Base-by-base conservation (phyloP, 2,329 filamentous ascomycete genomes). In the Grosmannia huntii region DNA sequence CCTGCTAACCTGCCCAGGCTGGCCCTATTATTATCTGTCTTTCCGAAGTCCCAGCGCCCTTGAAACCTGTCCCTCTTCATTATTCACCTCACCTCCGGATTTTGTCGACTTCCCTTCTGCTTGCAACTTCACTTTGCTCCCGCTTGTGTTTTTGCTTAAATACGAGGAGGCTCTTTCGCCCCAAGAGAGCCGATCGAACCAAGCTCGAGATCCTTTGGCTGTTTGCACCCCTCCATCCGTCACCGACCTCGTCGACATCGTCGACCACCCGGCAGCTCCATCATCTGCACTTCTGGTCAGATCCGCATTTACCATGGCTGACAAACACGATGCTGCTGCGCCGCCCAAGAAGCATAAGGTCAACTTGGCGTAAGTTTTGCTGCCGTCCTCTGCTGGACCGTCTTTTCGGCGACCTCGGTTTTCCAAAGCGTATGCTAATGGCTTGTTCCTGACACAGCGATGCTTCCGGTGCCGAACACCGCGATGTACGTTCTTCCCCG, bases 381-480 rank as follows among this genome's bases (percentile, higher is more conserved):
- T 31, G 31, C 52, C 53, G 49, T 52, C 16, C 53, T 55, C 33
- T 48, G 19, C 19, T 5, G 41, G 19, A 9, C 38, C 41, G 16
- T n/a, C 41, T 44, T 12, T 14, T 25, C n/a, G 1, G 16, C 36
- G 4, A 49, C 55, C 44, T 36, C 3, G 3, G 7, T 19, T 7
- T 4, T 14, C 19, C 9, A 6, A n/a, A 9, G 31, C 31, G 11
- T 33, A 33, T 9, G 25, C 50, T 50, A 23, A 46, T 36, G 23
- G 5, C 57, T 49, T 66, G 58, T 57, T 56, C 16, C 58, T 19
- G 19, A 44, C 19, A n/a, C 66, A 96, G 90, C 76, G 90, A 96
- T 75, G 79, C 88, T 71, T 96, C 91, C 61, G 91, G 91, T 71
- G 86, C 88, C 63, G 90, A 95, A 72, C 82, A 84, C 75, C 94